phyloP scores from a whole-genome alignment of 2,329 filamentous ascomycete genomes.

The Cytospora chrysosperma region DNA sequence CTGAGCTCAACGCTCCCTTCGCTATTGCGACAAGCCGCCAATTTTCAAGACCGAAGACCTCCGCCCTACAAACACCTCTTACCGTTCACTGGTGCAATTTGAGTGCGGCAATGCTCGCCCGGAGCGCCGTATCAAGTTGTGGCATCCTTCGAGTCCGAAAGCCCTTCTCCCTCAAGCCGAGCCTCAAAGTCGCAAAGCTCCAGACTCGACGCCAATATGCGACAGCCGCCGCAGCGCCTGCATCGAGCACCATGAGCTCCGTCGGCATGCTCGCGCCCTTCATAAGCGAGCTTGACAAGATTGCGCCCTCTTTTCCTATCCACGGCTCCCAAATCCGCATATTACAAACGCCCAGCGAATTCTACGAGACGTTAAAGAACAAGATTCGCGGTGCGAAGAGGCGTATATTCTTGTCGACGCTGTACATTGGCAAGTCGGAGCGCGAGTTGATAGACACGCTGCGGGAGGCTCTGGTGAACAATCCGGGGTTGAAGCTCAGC shows the following conservation, averaged over 20 bases:
- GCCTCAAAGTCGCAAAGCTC: slow-evolving; percentile 9
- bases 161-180: slow-evolving; percentile 20
- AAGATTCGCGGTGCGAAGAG: slow-evolving; percentile 79
- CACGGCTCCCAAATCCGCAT: slow-evolving; percentile 77
- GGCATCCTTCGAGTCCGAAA: slow-evolving; percentile 17
- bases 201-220: slow-evolving; percentile 23
- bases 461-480: slow-evolving; percentile 69
- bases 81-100: too few relatives aligned
- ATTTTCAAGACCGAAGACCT: not conserved
- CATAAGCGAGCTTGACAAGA: slow-evolving; percentile 74
- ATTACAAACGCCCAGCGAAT: slow-evolving; percentile 77
- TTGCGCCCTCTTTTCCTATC: slow-evolving; percentile 89
- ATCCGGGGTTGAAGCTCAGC: slow-evolving; percentile 76
- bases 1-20: not conserved
- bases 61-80: not conserved
- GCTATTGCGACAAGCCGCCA: not conserved
- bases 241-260: slow-evolving; percentile 29
- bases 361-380: slow-evolving; percentile 86
- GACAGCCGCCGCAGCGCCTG: slow-evolving; percentile 19
- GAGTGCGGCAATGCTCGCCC: slow-evolving; percentile 35
- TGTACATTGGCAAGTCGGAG: slow-evolving; percentile 95
- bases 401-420: slow-evolving; percentile 87
- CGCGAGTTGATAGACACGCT: slow-evolving; percentile 81
- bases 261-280: slow-evolving; percentile 52
- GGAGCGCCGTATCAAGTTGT: slow-evolving; percentile 30